Conservation (phyloP, 768 basidiomycete genomes). For the Mycena maculata region DNA sequence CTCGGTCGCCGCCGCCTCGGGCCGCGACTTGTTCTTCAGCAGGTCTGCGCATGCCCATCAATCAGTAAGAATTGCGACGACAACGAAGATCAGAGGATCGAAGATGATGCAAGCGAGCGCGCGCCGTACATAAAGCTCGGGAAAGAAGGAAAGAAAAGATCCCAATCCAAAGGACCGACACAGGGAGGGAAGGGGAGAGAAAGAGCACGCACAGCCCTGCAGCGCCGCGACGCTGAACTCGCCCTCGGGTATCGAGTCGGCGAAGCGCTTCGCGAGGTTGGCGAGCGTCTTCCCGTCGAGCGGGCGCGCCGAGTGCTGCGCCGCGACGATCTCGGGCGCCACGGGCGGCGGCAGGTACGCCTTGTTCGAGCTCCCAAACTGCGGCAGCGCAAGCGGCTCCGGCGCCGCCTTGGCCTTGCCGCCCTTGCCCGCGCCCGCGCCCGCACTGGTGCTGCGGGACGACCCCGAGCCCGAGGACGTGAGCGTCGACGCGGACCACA, state of each 20-base stretch:
- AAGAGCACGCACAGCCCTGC: constrained; percentile 81
- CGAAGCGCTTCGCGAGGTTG: constrained; percentile 80
- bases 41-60: constrained; percentile 61
- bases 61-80: constrained; percentile 32
- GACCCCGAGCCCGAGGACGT: constrained; percentile 58
- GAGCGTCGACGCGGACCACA: constrained; percentile 45
- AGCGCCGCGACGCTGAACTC: constrained; percentile 91
- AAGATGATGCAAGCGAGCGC: constrained; percentile 2
- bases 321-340: constrained; percentile 67
- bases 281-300: constrained; percentile 74
- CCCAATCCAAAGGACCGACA: background rate
- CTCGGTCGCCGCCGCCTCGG: constrained; percentile 77
- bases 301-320: constrained; percentile 72
- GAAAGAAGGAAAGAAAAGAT: background rate
- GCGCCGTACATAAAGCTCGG: constrained; percentile 8
- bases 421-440: constrained; percentile 37
- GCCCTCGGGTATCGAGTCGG: constrained; percentile 84
- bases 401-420: constrained; percentile 20
- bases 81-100: constrained; percentile 17
- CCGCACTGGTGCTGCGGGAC: constrained; percentile 40
- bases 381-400: constrained; percentile 41
- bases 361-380: constrained; percentile 68
- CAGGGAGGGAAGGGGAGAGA: background rate
- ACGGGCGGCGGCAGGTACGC: constrained; percentile 74
- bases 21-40: constrained; percentile 86